Evolutionary conservation across 1,284 basidiomycete genomes (phyloP).

Genomic region (Ceraceosorus guamensis): DNA sequence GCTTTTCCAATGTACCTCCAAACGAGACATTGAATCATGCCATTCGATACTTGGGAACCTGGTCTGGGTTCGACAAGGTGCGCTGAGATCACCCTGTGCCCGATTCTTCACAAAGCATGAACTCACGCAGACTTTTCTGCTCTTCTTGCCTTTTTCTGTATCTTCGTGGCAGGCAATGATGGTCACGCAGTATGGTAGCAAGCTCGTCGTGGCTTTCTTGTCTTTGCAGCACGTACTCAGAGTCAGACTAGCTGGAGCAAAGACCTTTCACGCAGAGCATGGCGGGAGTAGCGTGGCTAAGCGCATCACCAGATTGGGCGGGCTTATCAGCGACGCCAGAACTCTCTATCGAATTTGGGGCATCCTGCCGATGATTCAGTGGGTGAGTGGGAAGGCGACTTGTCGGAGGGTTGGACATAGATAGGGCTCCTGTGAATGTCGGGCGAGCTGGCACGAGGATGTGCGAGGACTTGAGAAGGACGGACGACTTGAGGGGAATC

Average conservation of each 20-base stretch:
- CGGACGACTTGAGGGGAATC: too few relatives aligned
- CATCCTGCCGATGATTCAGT: conserved; percentile 46
- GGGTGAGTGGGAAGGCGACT: conserved; percentile 19
- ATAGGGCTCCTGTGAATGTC: too few relatives aligned
- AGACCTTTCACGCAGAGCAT: conserved; percentile 19
- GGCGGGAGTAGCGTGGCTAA: conserved; percentile 20
- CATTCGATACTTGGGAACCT: conserved; percentile 44
- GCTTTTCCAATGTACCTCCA: conserved; percentile 36
- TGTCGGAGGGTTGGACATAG: too few relatives aligned
- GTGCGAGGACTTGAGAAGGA: too few relatives aligned
- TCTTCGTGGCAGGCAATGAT: conserved; percentile 38
- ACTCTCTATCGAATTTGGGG: conserved; percentile 45
- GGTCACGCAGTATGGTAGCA: conserved; percentile 43
- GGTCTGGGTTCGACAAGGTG: conserved; percentile 45
- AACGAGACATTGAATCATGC: conserved; percentile 35
- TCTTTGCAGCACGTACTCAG: conserved; percentile 34
- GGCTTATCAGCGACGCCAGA: conserved; percentile 38
- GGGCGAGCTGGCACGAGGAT: neutral
- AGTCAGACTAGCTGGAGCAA: conserved; percentile 23
- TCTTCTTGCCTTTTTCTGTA: too few relatives aligned
- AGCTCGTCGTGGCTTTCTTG: conserved; percentile 39
- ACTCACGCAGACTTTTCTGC: neutral
- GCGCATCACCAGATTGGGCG: conserved; percentile 23
- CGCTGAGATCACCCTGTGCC: neutral
- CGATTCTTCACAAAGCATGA: neutral